These are phyloP conservation scores for Trichomonascus vanleenenianus DNA, from an alignment of 805 yeast genomes.

Conservation along the genomic window DNA sequence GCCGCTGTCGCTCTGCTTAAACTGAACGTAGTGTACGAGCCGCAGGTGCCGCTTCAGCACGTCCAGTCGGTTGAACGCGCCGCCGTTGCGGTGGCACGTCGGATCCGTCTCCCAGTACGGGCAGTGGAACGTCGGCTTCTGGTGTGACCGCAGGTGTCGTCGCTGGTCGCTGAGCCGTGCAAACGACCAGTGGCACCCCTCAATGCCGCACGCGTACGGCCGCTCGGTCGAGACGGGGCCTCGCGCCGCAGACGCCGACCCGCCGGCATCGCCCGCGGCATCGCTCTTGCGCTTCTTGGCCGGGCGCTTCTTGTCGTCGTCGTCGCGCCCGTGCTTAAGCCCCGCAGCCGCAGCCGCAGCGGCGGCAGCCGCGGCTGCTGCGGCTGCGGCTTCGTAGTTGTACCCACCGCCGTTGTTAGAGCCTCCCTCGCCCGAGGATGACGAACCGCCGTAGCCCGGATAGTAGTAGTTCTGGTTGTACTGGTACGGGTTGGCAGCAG, in stretches of 20 bases:
- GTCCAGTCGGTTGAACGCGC: constrained; percentile 66
- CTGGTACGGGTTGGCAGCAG: not conserved
- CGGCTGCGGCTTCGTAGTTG: constrained; percentile 1
- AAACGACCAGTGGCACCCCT: constrained; percentile 61
- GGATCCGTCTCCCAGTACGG: constrained; percentile 66
- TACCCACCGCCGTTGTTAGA: not conserved
- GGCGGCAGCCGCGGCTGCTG: constrained; percentile 3
- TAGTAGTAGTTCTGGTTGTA: not conserved
- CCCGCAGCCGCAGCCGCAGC: not conserved
- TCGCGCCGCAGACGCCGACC: not conserved
- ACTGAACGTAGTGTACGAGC: constrained; percentile 56
- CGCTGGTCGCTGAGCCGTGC: constrained; percentile 61
- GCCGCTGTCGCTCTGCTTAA: constrained; percentile 48
- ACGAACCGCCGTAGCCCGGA: not conserved
- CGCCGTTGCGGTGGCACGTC: constrained; percentile 69
- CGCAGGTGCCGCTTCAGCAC: constrained; percentile 66
- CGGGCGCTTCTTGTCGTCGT: constrained; percentile 2
- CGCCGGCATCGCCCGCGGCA: not conserved
- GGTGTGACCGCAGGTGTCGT: constrained; percentile 60
- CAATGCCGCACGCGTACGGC: constrained; percentile 30
- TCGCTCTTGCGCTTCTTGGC: constrained; percentile 6
- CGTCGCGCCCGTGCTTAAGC: not conserved
- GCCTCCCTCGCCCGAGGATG: not conserved
- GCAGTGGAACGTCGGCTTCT: constrained; percentile 58
- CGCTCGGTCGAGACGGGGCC: constrained; percentile 18